phyloP scores from a whole-genome alignment of 106 monocot species.

The Platanthera guangdongensis region DNA sequence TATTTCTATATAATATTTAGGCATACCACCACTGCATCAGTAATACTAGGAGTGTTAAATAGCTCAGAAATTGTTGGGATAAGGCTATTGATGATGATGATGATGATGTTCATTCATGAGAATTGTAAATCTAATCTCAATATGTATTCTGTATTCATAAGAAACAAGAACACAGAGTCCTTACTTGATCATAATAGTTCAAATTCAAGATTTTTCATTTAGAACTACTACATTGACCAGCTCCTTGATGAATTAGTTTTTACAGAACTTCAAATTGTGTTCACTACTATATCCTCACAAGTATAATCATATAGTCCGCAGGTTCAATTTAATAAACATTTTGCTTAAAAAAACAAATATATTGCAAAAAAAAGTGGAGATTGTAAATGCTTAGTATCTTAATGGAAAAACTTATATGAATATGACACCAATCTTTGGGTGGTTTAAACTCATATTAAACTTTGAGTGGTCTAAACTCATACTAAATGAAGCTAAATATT shows the following conservation, averaged over 20 bases:
- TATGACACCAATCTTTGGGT: not conserved
- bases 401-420: not conserved
- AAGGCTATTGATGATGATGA: too few species aligned
- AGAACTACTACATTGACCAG: not conserved
- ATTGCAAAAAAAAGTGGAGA: not conserved
- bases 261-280: not conserved
- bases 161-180: not conserved
- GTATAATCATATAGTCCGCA: not conserved
- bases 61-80: too few species aligned
- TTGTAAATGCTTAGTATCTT: too few species aligned
- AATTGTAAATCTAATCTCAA: not conserved
- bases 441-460: not conserved
- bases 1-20: too few species aligned
- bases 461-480: not conserved
- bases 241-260: not conserved
- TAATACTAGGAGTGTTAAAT: too few species aligned
- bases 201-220: not conserved
- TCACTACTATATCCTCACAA: not conserved
- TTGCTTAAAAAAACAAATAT: not conserved
- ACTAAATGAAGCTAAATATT: slow-evolving; percentile 2
- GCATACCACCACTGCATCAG: too few species aligned
- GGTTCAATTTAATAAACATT: not conserved
- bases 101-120: not conserved
- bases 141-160: not conserved
- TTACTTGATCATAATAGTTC: not conserved